phyloP scores from a whole-genome alignment of 495 filamentous ascomycete species.

The Saxophila tyrrhenica region DNA sequence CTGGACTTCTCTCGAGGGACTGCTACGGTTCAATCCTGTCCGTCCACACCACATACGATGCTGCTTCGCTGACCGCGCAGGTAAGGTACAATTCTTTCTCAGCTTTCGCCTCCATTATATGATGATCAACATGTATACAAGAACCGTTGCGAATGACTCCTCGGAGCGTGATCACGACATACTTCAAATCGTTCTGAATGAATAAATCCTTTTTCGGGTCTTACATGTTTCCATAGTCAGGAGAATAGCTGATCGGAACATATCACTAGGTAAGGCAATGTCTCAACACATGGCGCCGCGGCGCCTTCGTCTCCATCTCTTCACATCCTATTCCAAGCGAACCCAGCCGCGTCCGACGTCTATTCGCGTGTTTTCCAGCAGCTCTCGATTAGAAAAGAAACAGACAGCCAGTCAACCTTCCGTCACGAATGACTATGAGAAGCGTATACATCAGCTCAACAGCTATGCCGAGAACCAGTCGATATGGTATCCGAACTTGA shows the following conservation, averaged over 20 bases:
- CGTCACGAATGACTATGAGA: conserved; percentile 16
- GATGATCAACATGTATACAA: conserved; percentile 3
- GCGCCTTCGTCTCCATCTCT: conserved; percentile 10
- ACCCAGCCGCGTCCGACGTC: neutral
- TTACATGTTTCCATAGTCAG: conserved; percentile 7
- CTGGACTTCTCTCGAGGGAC: too few species aligned
- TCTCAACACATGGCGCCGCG: conserved; percentile 2
- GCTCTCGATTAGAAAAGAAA: neutral
- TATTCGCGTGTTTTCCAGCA: neutral
- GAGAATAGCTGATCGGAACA: too few species aligned
- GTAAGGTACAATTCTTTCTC: neutral
- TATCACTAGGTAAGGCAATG: conserved; percentile 1
- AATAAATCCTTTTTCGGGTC: conserved; percentile 27
- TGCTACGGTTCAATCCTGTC: too few species aligned
- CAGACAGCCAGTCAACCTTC: neutral
- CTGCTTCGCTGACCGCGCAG: too few species aligned
- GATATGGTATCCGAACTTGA: neutral
- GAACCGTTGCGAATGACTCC: conserved; percentile 96
- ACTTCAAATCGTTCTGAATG: too few species aligned
- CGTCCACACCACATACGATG: too few species aligned
- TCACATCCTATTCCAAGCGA: neutral
- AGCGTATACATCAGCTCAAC: conserved; percentile 12
- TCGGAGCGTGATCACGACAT: conserved; percentile 53
- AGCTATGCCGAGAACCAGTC: neutral
- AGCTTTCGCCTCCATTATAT: neutral